phyloP scores from a whole-genome alignment of 345 rosid species.

The Cardamine occulta region DNA sequence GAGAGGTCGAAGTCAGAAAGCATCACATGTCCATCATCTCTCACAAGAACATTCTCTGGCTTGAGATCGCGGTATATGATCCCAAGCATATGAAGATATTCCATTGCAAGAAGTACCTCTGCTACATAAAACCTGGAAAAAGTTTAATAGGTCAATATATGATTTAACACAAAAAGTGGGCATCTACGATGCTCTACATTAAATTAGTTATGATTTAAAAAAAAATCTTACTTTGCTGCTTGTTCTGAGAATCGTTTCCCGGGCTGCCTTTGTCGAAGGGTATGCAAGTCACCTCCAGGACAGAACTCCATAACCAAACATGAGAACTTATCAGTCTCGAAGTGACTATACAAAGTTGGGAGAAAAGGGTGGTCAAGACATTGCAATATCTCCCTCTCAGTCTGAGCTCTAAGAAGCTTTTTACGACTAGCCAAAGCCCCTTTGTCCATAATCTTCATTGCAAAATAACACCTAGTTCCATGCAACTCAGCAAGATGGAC shows the following conservation, averaged over 20 bases:
- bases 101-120: slow-evolving; percentile 78
- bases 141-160: not conserved
- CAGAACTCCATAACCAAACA: slow-evolving; percentile 88
- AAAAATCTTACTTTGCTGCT: slow-evolving; percentile 62
- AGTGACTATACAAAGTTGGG: slow-evolving; percentile 75
- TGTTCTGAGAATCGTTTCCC: slow-evolving; percentile 78
- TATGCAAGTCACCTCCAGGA: slow-evolving; percentile 87
- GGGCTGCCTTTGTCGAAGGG: slow-evolving; percentile 76
- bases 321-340: slow-evolving; percentile 81
- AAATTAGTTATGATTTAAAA: not conserved
- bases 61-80: slow-evolving; percentile 79
- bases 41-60: slow-evolving; percentile 86
- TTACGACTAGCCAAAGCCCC: slow-evolving; percentile 72
- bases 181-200: not conserved
- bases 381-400: slow-evolving; percentile 79
- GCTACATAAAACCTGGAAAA: slow-evolving; percentile 74
- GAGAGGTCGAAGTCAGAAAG: slow-evolving; percentile 89
- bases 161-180: slow-evolving; percentile 12
- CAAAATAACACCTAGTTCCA: slow-evolving; percentile 68
- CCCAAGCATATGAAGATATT: slow-evolving; percentile 88
- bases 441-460: slow-evolving; percentile 81
- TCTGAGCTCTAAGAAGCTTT: slow-evolving; percentile 77
- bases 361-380: slow-evolving; percentile 81
- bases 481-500: slow-evolving; percentile 73
- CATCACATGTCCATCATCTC: slow-evolving; percentile 92